These are phyloP conservation scores for Onygenales sp. DNA, from an alignment of 2,329 filamentous ascomycete species.

Conservation along the genomic window DNA sequence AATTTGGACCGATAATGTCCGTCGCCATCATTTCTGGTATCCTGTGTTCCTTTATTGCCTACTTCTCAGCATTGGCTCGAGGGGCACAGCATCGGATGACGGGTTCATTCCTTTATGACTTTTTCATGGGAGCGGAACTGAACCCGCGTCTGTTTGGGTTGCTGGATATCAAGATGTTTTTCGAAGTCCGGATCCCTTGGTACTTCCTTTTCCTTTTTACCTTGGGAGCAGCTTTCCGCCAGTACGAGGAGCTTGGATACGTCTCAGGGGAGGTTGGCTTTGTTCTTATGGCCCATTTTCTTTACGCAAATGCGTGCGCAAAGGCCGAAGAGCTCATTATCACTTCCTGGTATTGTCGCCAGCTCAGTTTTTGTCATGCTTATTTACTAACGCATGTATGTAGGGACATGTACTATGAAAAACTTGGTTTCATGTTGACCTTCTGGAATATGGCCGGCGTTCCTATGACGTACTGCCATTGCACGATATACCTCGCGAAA, in stretches of 20 bases:
- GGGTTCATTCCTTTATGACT: conserved; percentile 68
- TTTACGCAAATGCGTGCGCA: conserved; percentile 83
- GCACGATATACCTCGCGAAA: conserved; percentile 78
- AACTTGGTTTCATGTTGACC: conserved; percentile 93
- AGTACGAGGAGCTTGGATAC: conserved; percentile 76
- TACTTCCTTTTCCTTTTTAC: conserved; percentile 75
- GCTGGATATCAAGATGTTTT: conserved; percentile 90
- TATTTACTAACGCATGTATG: not conserved
- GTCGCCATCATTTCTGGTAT: conserved; percentile 93
- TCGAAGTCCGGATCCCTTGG: conserved; percentile 85
- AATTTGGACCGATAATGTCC: conserved; percentile 85
- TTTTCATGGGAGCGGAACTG: conserved; percentile 81
- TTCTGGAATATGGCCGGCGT: conserved; percentile 95
- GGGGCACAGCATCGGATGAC: conserved; percentile 89
- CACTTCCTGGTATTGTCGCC: conserved; percentile 56
- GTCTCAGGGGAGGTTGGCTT: conserved; percentile 77
- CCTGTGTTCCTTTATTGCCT: conserved; percentile 70
- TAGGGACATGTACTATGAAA: conserved; percentile 91
- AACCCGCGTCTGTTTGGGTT: conserved; percentile 77
- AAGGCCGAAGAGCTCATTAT: conserved; percentile 88
- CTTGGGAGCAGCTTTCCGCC: conserved; percentile 63
- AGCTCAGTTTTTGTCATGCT: not conserved
- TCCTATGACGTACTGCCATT: conserved; percentile 84
- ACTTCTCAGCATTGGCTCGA: conserved; percentile 69
- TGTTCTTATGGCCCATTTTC: conserved; percentile 76